Evolutionary conservation across 164 flowering plant genomes (phyloP), one percentile per base, ranked within the genome.

Genomic region (Magnolia officinalis): DNA sequence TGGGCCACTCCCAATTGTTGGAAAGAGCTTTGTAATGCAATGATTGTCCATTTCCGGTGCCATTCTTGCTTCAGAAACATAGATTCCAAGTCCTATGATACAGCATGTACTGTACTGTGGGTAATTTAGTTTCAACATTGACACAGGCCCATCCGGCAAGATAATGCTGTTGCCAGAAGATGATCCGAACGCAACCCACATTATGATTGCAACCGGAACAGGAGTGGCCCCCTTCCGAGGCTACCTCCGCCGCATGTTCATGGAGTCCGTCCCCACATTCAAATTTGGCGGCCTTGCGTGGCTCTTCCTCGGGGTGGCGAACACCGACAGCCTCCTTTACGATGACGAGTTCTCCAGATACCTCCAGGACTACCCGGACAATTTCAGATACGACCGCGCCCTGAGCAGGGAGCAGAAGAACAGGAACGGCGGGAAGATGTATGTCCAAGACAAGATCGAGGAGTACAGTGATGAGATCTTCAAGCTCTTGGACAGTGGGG

Each of bases 301-400:
- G 99, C 97, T 96, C 31, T 92, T 96, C 85, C 97, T 96, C 52
- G 99, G 98, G 13, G 99, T 96, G 71, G 98, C 99, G 63, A 96
- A 96, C 84, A 70, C 87, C 21, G 99, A 96, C 83, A 96, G 98
- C 75, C 96, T 96, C 45, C 94, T 96, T 50, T 96, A 94, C 61
- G 90, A 94, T 26, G 93, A 96, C 0, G 99, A 96, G 71, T 96
- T 94, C 86, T 52, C 84, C 75, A 87, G 87, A 75, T 94, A 96
- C 74, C 89, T 91, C 8, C 66, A 70, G 73, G 93, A 90, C 83
- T 86, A 91, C 82, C 97, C 99, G 10, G 93, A 91, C 63, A 82
- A 91, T 66, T 94, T 96, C 83, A 82, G 99, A 52, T 96, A 81
- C 70, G 97, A 96, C 77, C 79, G 59, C 37, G 99, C 92, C 1